Base-by-base conservation (phyloP, 768 basidiomycete species). In the Termitomyces eurrhizus region DNA sequence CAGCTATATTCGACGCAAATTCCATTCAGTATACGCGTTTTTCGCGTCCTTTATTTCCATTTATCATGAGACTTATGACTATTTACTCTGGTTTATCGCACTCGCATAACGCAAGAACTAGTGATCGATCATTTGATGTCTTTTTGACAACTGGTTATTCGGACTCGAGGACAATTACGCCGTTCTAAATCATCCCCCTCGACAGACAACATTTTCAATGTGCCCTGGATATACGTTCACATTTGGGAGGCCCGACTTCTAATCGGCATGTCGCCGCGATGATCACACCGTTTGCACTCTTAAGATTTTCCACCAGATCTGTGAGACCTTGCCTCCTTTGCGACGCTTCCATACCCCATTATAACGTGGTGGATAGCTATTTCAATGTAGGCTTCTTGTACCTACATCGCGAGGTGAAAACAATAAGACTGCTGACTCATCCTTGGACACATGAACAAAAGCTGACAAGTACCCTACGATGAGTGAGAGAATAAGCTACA, bases 111-210 rank as follows among this genome's bases (percentile, higher is more conserved):
- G 36, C 48, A 58, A 51, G 11, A 21, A 21, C 39, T 51, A 33
- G 3, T 33, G 37, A 48, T 61, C 50, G 55, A 57, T 62, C 60
- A 62, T 52, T 42, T 61, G 52, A 55, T 55, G 52, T 16, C 52
- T n/a, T 59, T 33, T 59, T 29, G 57, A 56, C 58, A 49, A 21
- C 32, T 35, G n/a, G 29, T 57, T 63, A 57, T 54, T 63, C 62
- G 62, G 44, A 45, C 35, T 32, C 32, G 26, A 36, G 29, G 32
- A 29, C 9, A 52, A 48, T 29, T 24, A 24, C 33, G 39, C 37
- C 61, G 37, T 56, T 54, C 35, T 41, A 33, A 48, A 24, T 48
- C 54, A 26, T 41, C 18, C 36, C 24, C 13, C 53, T 54, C 53
- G 53, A 54, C 53, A 32, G 18, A 26, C 29, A 41, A 54, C 29